phyloP scores from a whole-genome alignment of 2,329 filamentous ascomycete species.

The Calonectria montana region DNA sequence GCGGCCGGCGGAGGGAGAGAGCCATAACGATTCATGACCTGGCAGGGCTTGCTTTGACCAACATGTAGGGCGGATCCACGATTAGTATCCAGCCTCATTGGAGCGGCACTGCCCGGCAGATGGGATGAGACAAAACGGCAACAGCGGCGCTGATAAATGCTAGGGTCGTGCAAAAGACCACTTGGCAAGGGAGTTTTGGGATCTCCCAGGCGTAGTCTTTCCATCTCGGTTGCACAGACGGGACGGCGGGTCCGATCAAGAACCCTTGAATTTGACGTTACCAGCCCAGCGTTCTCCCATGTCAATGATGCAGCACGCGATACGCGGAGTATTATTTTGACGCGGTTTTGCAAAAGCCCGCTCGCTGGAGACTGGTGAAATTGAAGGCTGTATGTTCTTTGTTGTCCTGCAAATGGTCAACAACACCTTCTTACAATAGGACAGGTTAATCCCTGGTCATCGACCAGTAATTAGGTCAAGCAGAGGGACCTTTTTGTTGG shows the following conservation, averaged over 20 bases:
- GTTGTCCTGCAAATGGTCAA: not conserved
- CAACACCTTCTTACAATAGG: no score
- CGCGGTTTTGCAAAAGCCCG: not conserved
- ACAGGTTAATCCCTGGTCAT: no score
- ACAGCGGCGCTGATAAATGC: not conserved
- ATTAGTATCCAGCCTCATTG: not conserved
- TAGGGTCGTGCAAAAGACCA: not conserved
- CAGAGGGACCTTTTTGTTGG: not conserved
- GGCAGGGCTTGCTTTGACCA: not conserved
- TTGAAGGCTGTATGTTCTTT: not conserved
- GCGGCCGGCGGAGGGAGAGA: constrained; percentile 5
- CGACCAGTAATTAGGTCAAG: not conserved
- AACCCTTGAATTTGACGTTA: not conserved
- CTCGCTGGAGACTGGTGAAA: not conserved
- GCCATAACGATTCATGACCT: not conserved
- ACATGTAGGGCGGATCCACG: not conserved
- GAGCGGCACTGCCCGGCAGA: constrained; percentile 1
- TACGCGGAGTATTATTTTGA: constrained; percentile 1
- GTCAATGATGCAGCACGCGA: not conserved
- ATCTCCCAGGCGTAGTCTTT: not conserved
- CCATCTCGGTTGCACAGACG: constrained; percentile 2
- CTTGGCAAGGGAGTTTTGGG: not conserved
- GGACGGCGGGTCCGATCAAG: constrained; percentile 8
- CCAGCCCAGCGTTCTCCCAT: not conserved
- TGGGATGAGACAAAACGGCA: not conserved